These are phyloP conservation scores for Euphorbia pulcherrima DNA, from an alignment of 345 rosid genomes.

Conservation along the genomic window DNA sequence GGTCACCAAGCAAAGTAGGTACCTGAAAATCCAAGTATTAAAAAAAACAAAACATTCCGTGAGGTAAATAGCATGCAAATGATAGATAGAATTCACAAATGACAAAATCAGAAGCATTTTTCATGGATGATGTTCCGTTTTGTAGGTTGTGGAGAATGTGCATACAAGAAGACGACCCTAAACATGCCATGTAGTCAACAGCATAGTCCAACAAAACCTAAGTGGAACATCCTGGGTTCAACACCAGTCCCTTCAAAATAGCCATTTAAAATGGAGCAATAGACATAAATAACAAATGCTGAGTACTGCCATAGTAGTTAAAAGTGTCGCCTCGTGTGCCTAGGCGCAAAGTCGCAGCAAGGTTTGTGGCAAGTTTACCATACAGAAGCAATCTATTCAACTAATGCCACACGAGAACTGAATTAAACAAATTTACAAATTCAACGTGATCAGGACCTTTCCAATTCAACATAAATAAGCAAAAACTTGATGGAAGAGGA, in stretches of 20 bases:
- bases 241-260: neutral
- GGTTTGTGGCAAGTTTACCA: no score
- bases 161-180: neutral
- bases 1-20: conserved; percentile 81
- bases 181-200: neutral
- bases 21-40: conserved; percentile 41
- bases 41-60: neutral
- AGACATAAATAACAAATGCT: no score
- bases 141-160: neutral
- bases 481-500: neutral
- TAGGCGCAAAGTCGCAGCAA: no score
- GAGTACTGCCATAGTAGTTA: no score
- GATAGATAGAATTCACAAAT: conserved; percentile 1
- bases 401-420: neutral
- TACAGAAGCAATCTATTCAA: no score
- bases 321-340: no score
- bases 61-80: neutral
- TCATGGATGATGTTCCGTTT: neutral
- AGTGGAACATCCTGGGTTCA: neutral
- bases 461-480: neutral
- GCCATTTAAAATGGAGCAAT: neutral
- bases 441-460: neutral
- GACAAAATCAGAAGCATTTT: neutral
- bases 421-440: no score
- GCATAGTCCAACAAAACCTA: neutral